Base-by-base conservation (phyloP, 1,284 basidiomycete species). In the Hymenochaete sp. region DNA sequence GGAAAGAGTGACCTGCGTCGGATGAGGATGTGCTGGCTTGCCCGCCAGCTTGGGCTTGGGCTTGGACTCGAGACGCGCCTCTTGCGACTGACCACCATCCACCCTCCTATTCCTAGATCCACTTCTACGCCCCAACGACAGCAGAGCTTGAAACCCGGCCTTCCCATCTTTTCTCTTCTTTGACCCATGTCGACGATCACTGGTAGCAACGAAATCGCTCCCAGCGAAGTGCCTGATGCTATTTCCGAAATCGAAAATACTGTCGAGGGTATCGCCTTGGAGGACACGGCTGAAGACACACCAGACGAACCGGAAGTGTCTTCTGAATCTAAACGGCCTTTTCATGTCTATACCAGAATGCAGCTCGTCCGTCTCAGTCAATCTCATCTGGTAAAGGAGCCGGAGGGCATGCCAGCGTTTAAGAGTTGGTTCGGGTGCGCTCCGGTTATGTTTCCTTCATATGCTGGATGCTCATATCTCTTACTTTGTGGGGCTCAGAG, bases 391-490 rank as follows among this genome's bases (percentile, higher is more conserved):
- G 82, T 92, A 24, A 68, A 72, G 48, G 66, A 70, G 37, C 89
- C 89, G 4, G 59, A 66, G 50, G 73, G 72, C 53, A 90, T 92
- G 88, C 87, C 87, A 41, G 64, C 75, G 35, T 66, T 92, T 45
- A 87, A 81, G 63, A 77, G 82, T 38, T 92, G 89, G 89, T 92
- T 89, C 64, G 89, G 89, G 87, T 91, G 62, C 51, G 78, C 21
- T 26, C n/a, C 14, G 19, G 14, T 63, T 27, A 18, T 32, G 28
- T 19, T 28, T 39, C 46, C 25, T 32, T 14, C 31, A 39, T 38
- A 43, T 61, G 39, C 42, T 52, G 38, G 43, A 19, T 36, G 25
- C 33, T 37, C 37, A 40, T 48, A 53, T 52, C 49, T 25, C 42
- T 33, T 52, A 60, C 63, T 67, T 76, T 59, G 60, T 70, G 56